Base-by-base conservation (phyloP, 306 rosid genomes). In the Benincasa hispida region DNA sequence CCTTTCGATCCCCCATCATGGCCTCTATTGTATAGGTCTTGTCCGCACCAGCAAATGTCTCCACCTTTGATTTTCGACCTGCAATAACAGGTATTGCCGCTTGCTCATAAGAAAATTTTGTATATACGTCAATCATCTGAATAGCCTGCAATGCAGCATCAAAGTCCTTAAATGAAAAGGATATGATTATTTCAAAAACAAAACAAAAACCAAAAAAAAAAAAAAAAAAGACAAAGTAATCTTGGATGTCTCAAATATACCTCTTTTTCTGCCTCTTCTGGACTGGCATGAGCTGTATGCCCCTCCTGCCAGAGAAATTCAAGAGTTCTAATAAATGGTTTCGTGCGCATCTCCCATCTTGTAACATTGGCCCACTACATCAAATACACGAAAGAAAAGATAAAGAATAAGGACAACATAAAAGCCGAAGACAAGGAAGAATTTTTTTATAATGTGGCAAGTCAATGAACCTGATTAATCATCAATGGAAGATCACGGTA, bases 241-340 rank as follows among this genome's bases (percentile, higher is more conserved):
- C 69, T 77, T 27, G 70, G 1, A 7, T 25, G 79, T 25, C 76
- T 50, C 86, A 65, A 50, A 84, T 69, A 54, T 53, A 94, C 98
- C 97, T 94, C 98, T 58, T 85, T 87, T 82, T 94, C 98, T 72
- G 98, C 98, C 88, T 91, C 98, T 80, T 87, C 93, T 19, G 86
- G 87, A 78, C 88, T 90, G 62, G 92, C 90, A 80, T 94, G 98
- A 79, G 98, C 98, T 34, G 98, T 94, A 82, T 94, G 98, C 15
- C 98, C 98, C 85, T 94, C 97, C 85, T 94, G 98, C 97, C 97
- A 91, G 25, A 91, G 98, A 88, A 93, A 93, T 58, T 93, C 98
- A 77, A 93, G 97, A 58, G 97, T 93, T 87, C 98, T 89, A 28
- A 91, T 86, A 82, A 94, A 94, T 51, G 98, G 98, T 78, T 94